Evolutionary conservation across 805 yeast species (phyloP), one percentile per base, ranked within the genome.

Genomic region (Myxozyma udenii): DNA sequence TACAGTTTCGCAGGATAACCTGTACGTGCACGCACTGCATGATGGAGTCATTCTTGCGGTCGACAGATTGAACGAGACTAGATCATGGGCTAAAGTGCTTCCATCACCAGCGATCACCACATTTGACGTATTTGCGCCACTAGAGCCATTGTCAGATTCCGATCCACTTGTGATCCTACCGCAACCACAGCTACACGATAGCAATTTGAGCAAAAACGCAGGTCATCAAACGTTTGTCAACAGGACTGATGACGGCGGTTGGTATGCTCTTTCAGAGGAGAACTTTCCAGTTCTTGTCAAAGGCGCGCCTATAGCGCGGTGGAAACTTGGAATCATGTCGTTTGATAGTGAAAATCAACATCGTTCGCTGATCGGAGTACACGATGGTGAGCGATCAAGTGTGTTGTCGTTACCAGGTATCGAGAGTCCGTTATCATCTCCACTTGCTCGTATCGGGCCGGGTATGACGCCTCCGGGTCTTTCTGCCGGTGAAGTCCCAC

Each of bases 201-300:
- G 26, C 11, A 33, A 45, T 14, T 35, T 24, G 22, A 32, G 19
- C 4, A 16, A 48, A 4, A 55, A 50, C 11, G 52, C 57, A 2
- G 60, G 83, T 2, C 36, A 43, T 14, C 48, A 55, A 32, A 84
- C 91, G 9, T 82, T 82, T 60, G 74, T 91, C 33, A 87, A 81
- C 52, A 75, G 81, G 26, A 80, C 89, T 0, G 73, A 71, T 26
- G 72, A 73, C 42, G 83, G 84, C 4, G 64, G 66, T 0, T 90
- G 96, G 95, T 87, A 78, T 71, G 96, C 96, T 3, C 75, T 91
- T 78, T 85, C 95, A 21, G 85, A 82, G 60, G 66, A 69, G 22
- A 76, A 81, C 60, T 91, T 84, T 65, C 96, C 96, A 0, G 82
- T 95, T 0, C 68, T 91, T 44, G 88, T 91, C 6, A 79, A 80